A percentile compares a stretch with the other conserved stretches of the same genome.
Conservation (phyloP, 225 moss, liverwort and hornwort species). For the Pseudisothecium myosuroides region DNA sequence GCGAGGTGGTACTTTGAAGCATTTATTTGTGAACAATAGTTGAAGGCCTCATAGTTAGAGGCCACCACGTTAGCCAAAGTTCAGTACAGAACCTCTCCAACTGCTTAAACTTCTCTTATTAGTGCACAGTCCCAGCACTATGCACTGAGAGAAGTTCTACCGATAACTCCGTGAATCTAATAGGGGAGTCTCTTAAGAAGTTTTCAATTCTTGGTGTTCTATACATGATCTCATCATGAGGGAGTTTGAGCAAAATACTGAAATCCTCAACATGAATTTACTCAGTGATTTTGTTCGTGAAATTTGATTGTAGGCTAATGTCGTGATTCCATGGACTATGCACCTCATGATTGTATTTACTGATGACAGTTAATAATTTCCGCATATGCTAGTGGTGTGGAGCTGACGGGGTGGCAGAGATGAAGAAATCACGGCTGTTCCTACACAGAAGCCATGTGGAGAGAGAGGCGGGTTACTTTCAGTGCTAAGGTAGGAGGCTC, state of each 20-base stretch:
- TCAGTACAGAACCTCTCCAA: too few species aligned
- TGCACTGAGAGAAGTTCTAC: too few species aligned
- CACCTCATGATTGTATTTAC: not conserved
- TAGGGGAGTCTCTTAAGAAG: not conserved
- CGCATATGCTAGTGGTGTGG: not conserved
- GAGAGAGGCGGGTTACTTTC: slow-evolving; percentile 49
- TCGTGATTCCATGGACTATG: not conserved
- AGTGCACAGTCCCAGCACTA: too few species aligned
- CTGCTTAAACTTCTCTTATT: too few species aligned
- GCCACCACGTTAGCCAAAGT: too few species aligned
- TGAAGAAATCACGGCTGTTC: slow-evolving; percentile 81
- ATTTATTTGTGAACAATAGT: too few species aligned
- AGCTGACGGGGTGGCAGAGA: slow-evolving; percentile 95
- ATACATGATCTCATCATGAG: not conserved
- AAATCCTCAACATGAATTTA: not conserved
- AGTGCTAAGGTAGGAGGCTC: too few species aligned
- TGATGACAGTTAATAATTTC: not conserved
- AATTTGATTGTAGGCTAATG: not conserved
- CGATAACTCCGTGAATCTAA: not conserved
- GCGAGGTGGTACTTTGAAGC: too few species aligned
- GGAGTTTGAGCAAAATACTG: not conserved
- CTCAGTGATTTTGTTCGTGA: not conserved
- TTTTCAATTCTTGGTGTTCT: not conserved
- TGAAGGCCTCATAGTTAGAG: too few species aligned
- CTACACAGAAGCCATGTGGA: slow-evolving; percentile 61